phyloP scores from a whole-genome alignment of 345 rosid genomes.

The Bruguiera parviflora region DNA sequence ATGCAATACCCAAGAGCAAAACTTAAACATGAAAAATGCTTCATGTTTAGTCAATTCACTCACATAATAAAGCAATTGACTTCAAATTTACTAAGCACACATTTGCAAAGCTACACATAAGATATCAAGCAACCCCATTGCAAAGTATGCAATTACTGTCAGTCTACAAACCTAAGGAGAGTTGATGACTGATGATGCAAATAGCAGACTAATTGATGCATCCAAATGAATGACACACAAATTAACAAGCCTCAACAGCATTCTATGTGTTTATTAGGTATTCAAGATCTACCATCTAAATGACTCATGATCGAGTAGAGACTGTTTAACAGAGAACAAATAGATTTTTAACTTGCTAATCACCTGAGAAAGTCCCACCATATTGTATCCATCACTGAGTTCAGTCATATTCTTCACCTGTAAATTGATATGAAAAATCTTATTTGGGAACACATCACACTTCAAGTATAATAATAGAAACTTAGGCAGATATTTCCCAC shows the following conservation, averaged over 20 bases:
- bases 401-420: conserved; percentile 71
- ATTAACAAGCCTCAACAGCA: neutral
- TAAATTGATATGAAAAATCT: conserved; percentile 17
- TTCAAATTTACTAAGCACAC: neutral
- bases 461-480: conserved; percentile 1
- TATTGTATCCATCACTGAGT: conserved; percentile 65
- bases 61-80: neutral
- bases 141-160: too few species aligned
- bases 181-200: neutral
- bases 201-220: neutral
- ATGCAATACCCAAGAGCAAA: neutral
- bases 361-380: conserved; percentile 92
- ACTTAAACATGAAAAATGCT: neutral
- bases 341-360: neutral
- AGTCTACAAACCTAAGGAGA: too few species aligned
- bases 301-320: neutral
- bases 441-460: conserved; percentile 8
- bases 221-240: neutral
- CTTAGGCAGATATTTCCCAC: conserved; percentile 14
- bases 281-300: neutral
- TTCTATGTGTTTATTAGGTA: neutral
- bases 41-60: neutral
- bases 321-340: neutral
- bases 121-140: too few species aligned
- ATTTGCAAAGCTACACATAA: neutral